These are phyloP conservation scores for Penicillium arizonense DNA, from an alignment of 495 filamentous ascomycete species.

Conservation along the genomic window DNA sequence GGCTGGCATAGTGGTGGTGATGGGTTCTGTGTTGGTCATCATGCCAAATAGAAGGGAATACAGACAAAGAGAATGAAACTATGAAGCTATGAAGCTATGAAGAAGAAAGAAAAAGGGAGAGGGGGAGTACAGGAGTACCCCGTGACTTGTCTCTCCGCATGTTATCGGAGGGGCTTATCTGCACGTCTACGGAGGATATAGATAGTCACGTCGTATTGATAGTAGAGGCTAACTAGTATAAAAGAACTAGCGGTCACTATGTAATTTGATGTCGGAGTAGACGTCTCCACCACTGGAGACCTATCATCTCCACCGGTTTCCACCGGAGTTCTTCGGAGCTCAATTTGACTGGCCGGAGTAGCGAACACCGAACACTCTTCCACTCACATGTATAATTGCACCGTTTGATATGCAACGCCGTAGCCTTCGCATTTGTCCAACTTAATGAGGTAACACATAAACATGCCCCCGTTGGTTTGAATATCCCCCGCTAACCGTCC, in stretches of 20 bases:
- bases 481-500: neutral
- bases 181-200: neutral
- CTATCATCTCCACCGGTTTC: constrained; percentile 6
- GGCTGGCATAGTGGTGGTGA: constrained; percentile 1
- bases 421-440: no score
- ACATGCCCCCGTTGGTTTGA: neutral
- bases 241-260: constrained; percentile 13
- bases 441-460: constrained; percentile 2
- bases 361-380: constrained; percentile 13
- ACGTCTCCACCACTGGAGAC: neutral
- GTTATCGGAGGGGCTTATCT: constrained; percentile 28
- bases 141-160: constrained; percentile 26
- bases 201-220: neutral
- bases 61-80: constrained; percentile 1
- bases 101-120: constrained; percentile 1
- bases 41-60: constrained; percentile 1
- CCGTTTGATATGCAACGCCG: no score
- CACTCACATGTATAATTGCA: no score
- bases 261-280: neutral
- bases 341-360: constrained; percentile 3
- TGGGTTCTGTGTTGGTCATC: constrained; percentile 23
- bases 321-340: constrained; percentile 21
- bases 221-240: neutral
- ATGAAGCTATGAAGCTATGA: constrained; percentile 1
- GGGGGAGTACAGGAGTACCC: constrained; percentile 4